These are phyloP conservation scores for Cucurbita pepo DNA, from an alignment of 306 rosid genomes.

Conservation along the genomic window DNA sequence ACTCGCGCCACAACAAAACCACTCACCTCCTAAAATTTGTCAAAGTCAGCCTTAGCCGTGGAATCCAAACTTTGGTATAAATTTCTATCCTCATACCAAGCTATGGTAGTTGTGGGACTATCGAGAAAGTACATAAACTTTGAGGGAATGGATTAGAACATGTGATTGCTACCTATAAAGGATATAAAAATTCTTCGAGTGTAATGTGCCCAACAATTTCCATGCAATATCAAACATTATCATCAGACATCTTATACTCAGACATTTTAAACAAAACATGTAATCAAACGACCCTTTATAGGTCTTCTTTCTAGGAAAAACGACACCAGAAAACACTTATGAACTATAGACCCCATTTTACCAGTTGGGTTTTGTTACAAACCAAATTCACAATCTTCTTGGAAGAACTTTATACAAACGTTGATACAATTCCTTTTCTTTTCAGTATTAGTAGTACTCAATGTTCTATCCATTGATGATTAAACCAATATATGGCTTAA, in stretches of 20 bases:
- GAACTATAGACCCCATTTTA: neutral
- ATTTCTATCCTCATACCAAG: neutral
- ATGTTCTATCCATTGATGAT: neutral
- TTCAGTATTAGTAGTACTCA: neutral
- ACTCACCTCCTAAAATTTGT: too few relatives aligned
- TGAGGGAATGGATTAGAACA: neutral
- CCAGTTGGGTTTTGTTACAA: neutral
- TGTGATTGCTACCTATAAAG: neutral
- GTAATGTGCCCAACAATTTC: too few relatives aligned
- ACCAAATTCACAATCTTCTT: neutral
- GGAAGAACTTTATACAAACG: neutral
- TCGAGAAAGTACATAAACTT: neutral
- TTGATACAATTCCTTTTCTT: neutral
- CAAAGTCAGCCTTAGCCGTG: too few relatives aligned
- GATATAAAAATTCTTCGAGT: too few relatives aligned
- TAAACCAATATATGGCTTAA: constrained; percentile 25
- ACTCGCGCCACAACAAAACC: too few relatives aligned
- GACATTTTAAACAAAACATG: too few relatives aligned
- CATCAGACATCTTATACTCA: too few relatives aligned
- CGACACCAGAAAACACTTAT: too few relatives aligned
- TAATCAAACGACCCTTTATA: too few relatives aligned
- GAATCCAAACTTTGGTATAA: neutral
- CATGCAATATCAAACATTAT: too few relatives aligned
- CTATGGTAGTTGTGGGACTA: neutral
- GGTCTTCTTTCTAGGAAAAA: too few relatives aligned